Percentiles rank a stretch among this genome's conserved stretches.
These are phyloP conservation scores for Polytrichum formosum DNA, from an alignment of 225 moss, liverwort and hornwort species.

Conservation along the genomic window DNA sequence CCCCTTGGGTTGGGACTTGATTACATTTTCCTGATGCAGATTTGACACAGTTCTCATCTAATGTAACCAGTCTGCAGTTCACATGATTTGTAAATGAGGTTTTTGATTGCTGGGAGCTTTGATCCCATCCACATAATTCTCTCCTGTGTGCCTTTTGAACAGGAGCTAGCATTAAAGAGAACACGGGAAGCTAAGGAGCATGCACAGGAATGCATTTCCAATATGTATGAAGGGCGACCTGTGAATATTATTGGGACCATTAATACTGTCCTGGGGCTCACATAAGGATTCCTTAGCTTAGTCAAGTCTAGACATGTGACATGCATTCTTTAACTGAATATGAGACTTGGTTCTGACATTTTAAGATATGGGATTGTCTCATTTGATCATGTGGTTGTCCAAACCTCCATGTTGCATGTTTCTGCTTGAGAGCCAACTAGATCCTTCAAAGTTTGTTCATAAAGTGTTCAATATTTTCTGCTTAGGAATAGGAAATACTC, in stretches of 20 bases:
- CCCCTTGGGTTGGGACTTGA: not conserved
- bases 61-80: no score
- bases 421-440: no score
- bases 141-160: conserved; percentile 18
- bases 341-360: no score
- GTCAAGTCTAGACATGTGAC: no score
- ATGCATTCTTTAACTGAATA: no score
- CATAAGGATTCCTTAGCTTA: conserved; percentile 11
- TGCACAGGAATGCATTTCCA: conserved; percentile 59
- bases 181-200: conserved; percentile 66
- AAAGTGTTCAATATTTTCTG: no score
- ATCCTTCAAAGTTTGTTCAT: no score
- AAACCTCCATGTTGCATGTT: no score
- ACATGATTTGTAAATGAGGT: not conserved
- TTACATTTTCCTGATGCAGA: not conserved
- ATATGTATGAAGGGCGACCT: conserved; percentile 76
- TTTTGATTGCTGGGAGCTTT: not conserved
- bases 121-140: not conserved
- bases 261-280: conserved; percentile 71
- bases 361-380: no score
- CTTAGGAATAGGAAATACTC: no score
- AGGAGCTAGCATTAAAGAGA: conserved; percentile 75
- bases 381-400: no score
- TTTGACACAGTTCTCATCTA: not conserved
- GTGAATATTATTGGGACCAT: conserved; percentile 94